Base-by-base conservation (phyloP, 495 filamentous ascomycete genomes). In the Penicillium herquei region DNA sequence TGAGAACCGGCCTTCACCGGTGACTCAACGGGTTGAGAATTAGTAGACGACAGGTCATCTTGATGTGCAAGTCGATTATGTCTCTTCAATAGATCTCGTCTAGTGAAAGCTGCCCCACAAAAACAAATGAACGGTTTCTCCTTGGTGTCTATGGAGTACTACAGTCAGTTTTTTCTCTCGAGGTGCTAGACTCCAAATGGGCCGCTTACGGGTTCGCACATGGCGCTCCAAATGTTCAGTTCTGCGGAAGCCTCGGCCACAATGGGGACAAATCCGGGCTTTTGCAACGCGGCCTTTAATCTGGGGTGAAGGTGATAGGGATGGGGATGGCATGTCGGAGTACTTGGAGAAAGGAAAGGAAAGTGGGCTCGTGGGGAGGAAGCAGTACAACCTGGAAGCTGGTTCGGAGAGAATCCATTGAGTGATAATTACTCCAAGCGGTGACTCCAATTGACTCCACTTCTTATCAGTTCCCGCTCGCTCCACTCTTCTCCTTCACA, bases 51-150 rank as follows among this genome's bases (percentile, higher is more conserved):
- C 21, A 70, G 39, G 1, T 57, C 62, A 64, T 72, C 67, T 39
- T 73, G 69, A 49, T 73, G 70, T 4, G 72, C 64, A 35, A 75
- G 79, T 52, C 75, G 73, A 40, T 74, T 76, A 54, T 82, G 79
- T 49, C 79, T 73, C 57, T 79, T 80, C 55, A 82, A 61, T 17
- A 82, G 72, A 71, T 82, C 79, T 43, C 78, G 72, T 45, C 78
- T 72, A 49, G 78, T 79, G 59, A 80, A 81, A 1, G 76, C 75
- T 41, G 78, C 74, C 65, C 78, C 78, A 70, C 78, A 81, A 64
- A 75, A 78, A 58, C 78, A 81, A 40, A 77, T 71, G 59, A 79
- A 81, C 12, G 78, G 78, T 54, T 81, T 81, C 61, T 81, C 78
- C 51, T 79, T 80, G 33, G 78, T 81, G 62, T 81, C 78, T 81